Base-by-base conservation (phyloP, 129 eudicot species). In the Pittosporum tobira region DNA sequence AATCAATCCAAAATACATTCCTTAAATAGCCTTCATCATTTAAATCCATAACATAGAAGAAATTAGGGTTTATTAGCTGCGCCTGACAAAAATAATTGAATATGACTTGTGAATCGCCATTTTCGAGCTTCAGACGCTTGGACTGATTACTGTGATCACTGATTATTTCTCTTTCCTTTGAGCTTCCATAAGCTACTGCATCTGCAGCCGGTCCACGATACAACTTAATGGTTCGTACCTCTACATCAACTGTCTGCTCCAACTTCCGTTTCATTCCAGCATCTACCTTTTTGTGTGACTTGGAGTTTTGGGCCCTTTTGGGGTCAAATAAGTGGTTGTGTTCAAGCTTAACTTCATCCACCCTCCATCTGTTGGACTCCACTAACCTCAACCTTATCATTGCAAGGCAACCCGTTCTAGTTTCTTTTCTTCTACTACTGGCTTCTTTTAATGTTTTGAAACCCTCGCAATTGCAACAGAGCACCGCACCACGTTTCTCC, bases 381-480 rank as follows among this genome's bases (percentile, higher is more conserved):
- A 74, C 78, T 44, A 84, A 70, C 61, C 89, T 76, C 49, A 88
- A 56, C 76, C 96, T 74, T 63, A 88, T 64, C 94, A 88, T 88
- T 28, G 96, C 96, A 43, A 74, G 69, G 63, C 96, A 88, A 27
- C 96, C 96, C 0, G 94, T 88, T 68, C 96, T 72, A 11, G 96
- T 84, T 70, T 88, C 96, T 71, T 81, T 88, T 65, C 96, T 81
- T 65, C 84, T 74, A 59, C 71, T 78, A 50, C 73, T 74, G 54
- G 88, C 81, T 74, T 88, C 96, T 60, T 88, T 88, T 48, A 79
- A 47, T 9, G 90, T 81, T 71, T 88, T 88, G 67, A 88, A 88
- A 22, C 96, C 96, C 71, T 88, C 94, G 59, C 96, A 84, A 54
- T 84, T 88, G 83, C 96, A 88, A 70, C 96, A 84, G 18, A 88